Percentiles rank a stretch among this genome's conserved stretches.
Evolutionary conservation across 2,329 filamentous ascomycete genomes (phyloP).

Genomic region (Aspergillus sp.): DNA sequence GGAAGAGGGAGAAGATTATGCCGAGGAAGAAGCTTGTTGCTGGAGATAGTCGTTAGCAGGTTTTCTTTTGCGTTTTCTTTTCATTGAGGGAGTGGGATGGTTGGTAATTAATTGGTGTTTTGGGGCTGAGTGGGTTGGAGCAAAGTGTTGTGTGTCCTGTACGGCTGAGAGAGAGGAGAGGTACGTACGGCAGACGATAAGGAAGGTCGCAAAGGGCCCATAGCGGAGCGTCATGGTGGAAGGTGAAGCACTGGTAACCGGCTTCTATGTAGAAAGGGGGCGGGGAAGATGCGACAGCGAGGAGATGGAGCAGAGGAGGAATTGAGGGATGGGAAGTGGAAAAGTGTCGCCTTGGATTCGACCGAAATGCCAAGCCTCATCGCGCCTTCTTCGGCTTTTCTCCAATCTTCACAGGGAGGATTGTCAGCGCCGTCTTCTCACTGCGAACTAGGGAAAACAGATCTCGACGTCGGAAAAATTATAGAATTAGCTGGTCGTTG

Average conservation of each 20-base stretch:
- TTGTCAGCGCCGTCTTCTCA: neutral
- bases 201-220: conserved; percentile 88
- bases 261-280: neutral
- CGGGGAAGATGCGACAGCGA: neutral
- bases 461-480: neutral
- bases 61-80: conserved; percentile 10
- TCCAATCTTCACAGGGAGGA: neutral
- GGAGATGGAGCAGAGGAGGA: conserved; percentile 6
- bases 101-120: conserved; percentile 18
- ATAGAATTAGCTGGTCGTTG: neutral
- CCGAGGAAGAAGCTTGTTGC: conserved; percentile 97
- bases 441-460: neutral
- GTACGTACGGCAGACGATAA: conserved; percentile 87
- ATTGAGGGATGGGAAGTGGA: conserved; percentile 17
- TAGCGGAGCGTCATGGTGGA: conserved; percentile 42
- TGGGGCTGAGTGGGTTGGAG: neutral
- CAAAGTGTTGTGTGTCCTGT: conserved; percentile 13
- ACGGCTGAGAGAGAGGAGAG: neutral
- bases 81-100: conserved; percentile 2
- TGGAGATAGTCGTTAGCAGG: conserved; percentile 40
- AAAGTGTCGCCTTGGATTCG: conserved; percentile 9
- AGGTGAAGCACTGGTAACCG: conserved; percentile 4
- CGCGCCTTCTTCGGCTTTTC: conserved; percentile 6
- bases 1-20: conserved; percentile 93
- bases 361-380: conserved; percentile 9